Percentiles rank a stretch among this genome's conserved stretches.
Conservation (phyloP, 176 grass and related monocot species). For the Cenchrus purpureus region DNA sequence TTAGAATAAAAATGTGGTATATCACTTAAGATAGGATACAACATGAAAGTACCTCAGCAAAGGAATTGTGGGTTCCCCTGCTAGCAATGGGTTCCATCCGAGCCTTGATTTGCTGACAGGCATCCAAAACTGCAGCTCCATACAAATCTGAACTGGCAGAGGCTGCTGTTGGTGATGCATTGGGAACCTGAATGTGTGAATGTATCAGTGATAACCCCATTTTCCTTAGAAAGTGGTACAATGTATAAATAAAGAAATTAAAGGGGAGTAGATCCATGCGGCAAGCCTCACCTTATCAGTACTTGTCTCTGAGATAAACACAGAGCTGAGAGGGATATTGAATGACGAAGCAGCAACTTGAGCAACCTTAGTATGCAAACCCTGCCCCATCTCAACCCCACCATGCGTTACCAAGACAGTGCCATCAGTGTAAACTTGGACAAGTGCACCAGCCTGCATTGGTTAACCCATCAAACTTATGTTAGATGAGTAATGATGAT, state of each 20-base stretch:
- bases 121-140: slow-evolving; percentile 94
- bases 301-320: slow-evolving; percentile 98
- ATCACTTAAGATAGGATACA: slow-evolving; percentile 4
- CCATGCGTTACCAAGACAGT: slow-evolving; percentile 97
- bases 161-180: slow-evolving; percentile 91
- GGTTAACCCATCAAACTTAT: slow-evolving; percentile 38
- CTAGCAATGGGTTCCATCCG: slow-evolving; percentile 85
- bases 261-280: not conserved
- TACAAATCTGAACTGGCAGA: slow-evolving; percentile 98
- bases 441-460: slow-evolving; percentile 84
- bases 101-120: slow-evolving; percentile 90
- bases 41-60: slow-evolving; percentile 75
- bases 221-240: not conserved
- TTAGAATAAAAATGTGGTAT: not conserved
- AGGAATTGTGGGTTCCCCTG: slow-evolving; percentile 69
- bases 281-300: slow-evolving; percentile 82
- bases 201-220: slow-evolving; percentile 12
- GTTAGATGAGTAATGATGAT: slow-evolving; percentile 24
- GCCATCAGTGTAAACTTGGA: slow-evolving; percentile 96
- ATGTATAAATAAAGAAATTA: not conserved
- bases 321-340: slow-evolving; percentile 80
- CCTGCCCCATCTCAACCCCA: slow-evolving; percentile 99
- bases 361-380: slow-evolving; percentile 96
- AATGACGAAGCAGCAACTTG: slow-evolving; percentile 90
- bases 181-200: slow-evolving; percentile 74